Conservation (phyloP, 192 early-diverging fungal genomes). For the Powellomyces hirtus region DNA sequence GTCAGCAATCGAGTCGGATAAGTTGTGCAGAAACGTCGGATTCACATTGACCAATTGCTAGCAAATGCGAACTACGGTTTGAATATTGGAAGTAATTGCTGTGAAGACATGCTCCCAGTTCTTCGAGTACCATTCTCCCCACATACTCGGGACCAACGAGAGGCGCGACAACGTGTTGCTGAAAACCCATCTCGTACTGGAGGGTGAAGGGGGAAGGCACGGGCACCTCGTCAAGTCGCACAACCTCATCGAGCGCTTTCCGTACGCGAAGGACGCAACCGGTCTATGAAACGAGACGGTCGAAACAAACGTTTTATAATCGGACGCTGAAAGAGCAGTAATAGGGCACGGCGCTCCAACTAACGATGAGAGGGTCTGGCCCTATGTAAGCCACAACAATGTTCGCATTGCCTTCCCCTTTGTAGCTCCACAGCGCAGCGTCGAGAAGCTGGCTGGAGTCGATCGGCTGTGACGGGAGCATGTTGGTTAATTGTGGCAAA, state of each 20-base stretch:
- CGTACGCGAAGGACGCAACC: conserved; percentile 4
- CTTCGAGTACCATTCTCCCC: not conserved
- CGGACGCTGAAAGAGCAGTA: too few relatives aligned
- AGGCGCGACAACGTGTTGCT: conserved; percentile 14
- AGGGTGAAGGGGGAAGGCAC: conserved; percentile 2
- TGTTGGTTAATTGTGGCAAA: too few relatives aligned
- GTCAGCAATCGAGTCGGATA: not conserved
- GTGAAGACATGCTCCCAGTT: too few relatives aligned
- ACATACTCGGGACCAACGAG: conserved; percentile 11
- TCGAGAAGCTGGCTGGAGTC: too few relatives aligned
- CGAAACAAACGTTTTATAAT: too few relatives aligned
- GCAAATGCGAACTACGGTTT: too few relatives aligned
- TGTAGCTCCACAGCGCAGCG: conserved; percentile 56
- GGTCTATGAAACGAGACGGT: too few relatives aligned
- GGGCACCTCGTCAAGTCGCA: not conserved
- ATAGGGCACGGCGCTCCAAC: too few relatives aligned
- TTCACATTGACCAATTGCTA: not conserved
- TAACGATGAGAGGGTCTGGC: conserved; percentile 34
- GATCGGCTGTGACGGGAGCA: too few relatives aligned
- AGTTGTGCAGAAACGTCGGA: not conserved
- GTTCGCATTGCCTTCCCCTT: conserved; percentile 74
- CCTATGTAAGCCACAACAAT: conserved; percentile 61
- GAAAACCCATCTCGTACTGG: conserved; percentile 34
- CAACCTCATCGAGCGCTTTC: not conserved
- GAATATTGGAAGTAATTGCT: too few relatives aligned